Evolutionary conservation across 2,329 filamentous ascomycete species (phyloP).

Genomic region (Endothia cerciana): DNA sequence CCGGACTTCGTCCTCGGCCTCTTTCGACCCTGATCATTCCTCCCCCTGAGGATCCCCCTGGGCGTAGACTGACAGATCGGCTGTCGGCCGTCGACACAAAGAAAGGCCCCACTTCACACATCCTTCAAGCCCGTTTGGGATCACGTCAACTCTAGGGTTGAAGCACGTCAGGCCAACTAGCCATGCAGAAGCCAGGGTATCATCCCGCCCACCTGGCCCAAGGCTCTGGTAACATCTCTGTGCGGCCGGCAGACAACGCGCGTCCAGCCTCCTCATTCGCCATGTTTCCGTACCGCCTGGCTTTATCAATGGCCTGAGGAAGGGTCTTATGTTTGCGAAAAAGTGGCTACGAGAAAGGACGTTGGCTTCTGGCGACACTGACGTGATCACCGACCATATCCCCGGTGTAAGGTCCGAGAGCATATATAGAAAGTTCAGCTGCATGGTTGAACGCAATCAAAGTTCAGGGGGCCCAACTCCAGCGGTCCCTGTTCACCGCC

Average conservation of each 20-base stretch:
- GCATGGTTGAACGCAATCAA: background rate
- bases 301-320: too few relatives aligned
- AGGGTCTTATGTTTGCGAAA: too few relatives aligned
- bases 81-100: background rate
- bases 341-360: too few relatives aligned
- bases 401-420: too few relatives aligned
- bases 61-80: background rate
- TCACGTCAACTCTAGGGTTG: slow-evolving; percentile 17
- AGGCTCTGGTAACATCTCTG: background rate
- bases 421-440: too few relatives aligned
- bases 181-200: background rate
- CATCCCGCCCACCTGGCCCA: background rate
- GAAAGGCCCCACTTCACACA: background rate
- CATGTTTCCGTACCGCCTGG: too few relatives aligned
- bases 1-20: too few relatives aligned
- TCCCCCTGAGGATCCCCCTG: background rate
- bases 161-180: slow-evolving; percentile 13
- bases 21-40: background rate
- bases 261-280: background rate
- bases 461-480: background rate
- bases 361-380: too few relatives aligned
- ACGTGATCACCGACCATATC: too few relatives aligned
- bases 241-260: background rate
- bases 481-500: background rate
- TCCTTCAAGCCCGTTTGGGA: background rate